A percentile compares a stretch with the other conserved stretches of the same genome.
phyloP scores from a whole-genome alignment of 225 moss, liverwort and hornwort species.

The Antitrichia curtipendula region DNA sequence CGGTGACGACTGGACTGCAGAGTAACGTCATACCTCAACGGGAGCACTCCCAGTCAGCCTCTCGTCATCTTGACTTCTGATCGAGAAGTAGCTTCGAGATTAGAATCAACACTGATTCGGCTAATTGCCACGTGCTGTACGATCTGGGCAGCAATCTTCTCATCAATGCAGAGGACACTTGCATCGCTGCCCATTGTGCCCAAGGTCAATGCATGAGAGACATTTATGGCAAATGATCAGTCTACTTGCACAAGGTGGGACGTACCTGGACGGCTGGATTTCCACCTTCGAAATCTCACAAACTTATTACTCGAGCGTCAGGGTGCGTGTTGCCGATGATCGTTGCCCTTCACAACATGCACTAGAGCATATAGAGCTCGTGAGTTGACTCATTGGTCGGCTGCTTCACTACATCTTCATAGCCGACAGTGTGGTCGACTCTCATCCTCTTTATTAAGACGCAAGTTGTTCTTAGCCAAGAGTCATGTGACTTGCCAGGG shows the following conservation, averaged over 20 bases:
- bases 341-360: not conserved
- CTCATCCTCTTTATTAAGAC: not conserved
- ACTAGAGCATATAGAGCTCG: constrained; percentile 4
- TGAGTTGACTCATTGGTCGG: not conserved
- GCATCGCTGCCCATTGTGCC: not conserved
- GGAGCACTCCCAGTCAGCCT: not conserved
- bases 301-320: not conserved
- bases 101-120: not conserved
- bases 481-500: not conserved
- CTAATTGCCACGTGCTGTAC: not conserved
- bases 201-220: constrained; percentile 1
- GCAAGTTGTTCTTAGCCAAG: not conserved
- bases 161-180: not conserved
- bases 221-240: constrained; percentile 13
- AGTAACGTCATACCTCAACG: not conserved
- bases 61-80: not conserved
- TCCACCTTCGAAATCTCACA: not conserved
- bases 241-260: not conserved
- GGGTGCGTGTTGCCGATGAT: not conserved
- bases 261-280: not conserved
- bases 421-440: not conserved
- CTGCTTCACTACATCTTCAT: not conserved
- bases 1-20: not conserved
- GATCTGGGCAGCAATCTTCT: not conserved
- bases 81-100: not conserved